Evolutionary conservation across 768 basidiomycete species (phyloP).

Genomic region (Tulasnella calospora): DNA sequence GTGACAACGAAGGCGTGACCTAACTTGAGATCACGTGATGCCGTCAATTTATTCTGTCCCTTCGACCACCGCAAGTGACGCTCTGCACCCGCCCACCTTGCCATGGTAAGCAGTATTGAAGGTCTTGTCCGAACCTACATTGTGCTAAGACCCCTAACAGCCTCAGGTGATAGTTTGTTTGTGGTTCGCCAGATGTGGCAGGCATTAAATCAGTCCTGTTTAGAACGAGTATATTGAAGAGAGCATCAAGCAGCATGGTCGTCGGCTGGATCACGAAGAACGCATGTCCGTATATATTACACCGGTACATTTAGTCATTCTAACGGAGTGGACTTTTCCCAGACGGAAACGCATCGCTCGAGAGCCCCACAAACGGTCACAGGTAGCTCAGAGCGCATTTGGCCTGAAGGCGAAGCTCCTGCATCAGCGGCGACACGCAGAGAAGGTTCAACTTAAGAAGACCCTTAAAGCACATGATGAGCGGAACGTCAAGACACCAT

Average conservation of each 20-base stretch:
- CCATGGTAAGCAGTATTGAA: background rate
- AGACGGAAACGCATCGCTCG: conserved; percentile 83
- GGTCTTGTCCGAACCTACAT: background rate
- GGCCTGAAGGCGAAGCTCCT: conserved; percentile 98
- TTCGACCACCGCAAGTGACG: background rate
- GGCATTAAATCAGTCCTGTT: conserved; percentile 5
- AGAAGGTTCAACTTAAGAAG: conserved; percentile 98
- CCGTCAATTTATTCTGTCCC: background rate
- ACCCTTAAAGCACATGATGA: conserved; percentile 99
- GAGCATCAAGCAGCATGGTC: conserved; percentile 93
- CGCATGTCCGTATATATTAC: conserved; percentile 53
- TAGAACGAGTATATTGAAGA: conserved; percentile 99
- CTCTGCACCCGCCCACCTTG: background rate
- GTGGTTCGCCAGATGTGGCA: background rate
- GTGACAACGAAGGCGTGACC: background rate
- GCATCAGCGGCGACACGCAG: conserved; percentile 90
- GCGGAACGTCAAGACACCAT: conserved; percentile 92
- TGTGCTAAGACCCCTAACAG: background rate
- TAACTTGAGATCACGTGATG: background rate
- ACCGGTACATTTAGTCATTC: background rate
- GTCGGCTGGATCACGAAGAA: conserved; percentile 93
- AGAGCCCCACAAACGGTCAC: conserved; percentile 69
- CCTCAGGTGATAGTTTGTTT: background rate
- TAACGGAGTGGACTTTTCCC: background rate
- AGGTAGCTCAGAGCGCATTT: conserved; percentile 85